Evolutionary conservation across 176 grass and related monocot genomes (phyloP), one percentile per base, ranked within the genome.

Genomic region (Stipa capillata): DNA sequence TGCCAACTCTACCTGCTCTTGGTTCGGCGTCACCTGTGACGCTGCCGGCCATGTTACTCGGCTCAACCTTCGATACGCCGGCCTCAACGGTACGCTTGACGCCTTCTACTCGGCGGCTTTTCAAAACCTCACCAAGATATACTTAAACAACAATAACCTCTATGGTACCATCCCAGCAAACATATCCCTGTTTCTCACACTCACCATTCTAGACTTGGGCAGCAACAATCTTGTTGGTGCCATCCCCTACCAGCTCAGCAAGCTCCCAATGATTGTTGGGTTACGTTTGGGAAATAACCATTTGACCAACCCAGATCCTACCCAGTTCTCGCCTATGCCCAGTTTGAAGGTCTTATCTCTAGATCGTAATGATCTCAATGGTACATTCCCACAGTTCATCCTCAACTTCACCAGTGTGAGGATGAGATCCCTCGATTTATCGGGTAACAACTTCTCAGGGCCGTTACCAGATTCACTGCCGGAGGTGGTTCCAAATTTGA

Each of bases 21-120:
- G 92, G 86, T 71, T 35, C 47, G 86, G 89, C 35, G 48, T 91
- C 72, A 20, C 12, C 21, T 91, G 92, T 33, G 58, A 84, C 42
- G 0, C 18, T 53, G 39, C 28, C 2, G 70, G 80, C 57, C 70
- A 49, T 61, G 80, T 91, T 6, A 23, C 85, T 11, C 1, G 76
- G 44, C 34, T 94, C 25, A 2, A 5, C 34, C 79, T 91, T 21
- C 1, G 18, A 20, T 1, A 9, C 1, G 40, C 72, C 15, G 25
- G 34, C 0, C 42, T 87, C 48, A 21, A 39, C 14, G 92, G 86
- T 44, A 84, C 76, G 20, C 85, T 91, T 20, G 24, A 84, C 2
- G 28, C 57, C 24, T 28, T 94, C 1, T 78, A 68, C 24, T 87
- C 84, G 43, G 11, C 74, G 23, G 73, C 64, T 0, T 60, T 92